These are phyloP conservation scores for Nakazawaea pomicola DNA, from an alignment of 805 yeast species.

Conservation along the genomic window DNA sequence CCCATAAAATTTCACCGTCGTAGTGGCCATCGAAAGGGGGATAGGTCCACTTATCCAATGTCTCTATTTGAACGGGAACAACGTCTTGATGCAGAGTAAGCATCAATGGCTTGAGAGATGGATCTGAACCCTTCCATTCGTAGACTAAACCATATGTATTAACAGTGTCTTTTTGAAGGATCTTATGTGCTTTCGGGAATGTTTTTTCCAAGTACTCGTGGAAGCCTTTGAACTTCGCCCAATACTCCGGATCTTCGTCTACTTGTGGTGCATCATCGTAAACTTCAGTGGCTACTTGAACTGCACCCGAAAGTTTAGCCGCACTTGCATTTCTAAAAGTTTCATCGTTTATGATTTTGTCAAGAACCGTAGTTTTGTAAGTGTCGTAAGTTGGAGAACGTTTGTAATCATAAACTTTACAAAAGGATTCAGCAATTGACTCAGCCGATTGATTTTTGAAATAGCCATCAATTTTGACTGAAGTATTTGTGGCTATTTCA, in stretches of 20 bases:
- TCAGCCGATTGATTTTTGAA: neutral
- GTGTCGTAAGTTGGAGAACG: slow-evolving; percentile 15
- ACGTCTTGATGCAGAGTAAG: slow-evolving; percentile 75
- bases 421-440: slow-evolving; percentile 10
- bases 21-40: slow-evolving; percentile 62
- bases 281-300: slow-evolving; percentile 48
- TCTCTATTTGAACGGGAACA: slow-evolving; percentile 64
- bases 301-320: slow-evolving; percentile 40
- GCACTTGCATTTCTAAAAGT: slow-evolving; percentile 32
- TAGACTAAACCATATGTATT: slow-evolving; percentile 58
- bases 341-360: slow-evolving; percentile 30
- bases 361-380: slow-evolving; percentile 12
- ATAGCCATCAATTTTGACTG: neutral
- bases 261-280: slow-evolving; percentile 47
- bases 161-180: slow-evolving; percentile 44
- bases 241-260: slow-evolving; percentile 43
- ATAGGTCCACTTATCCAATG: slow-evolving; percentile 52
- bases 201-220: slow-evolving; percentile 47
- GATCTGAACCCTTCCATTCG: slow-evolving; percentile 55
- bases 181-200: slow-evolving; percentile 49
- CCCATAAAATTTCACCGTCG: slow-evolving; percentile 62
- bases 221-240: slow-evolving; percentile 43
- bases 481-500: neutral
- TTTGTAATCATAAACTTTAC: slow-evolving; percentile 16
- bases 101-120: slow-evolving; percentile 53